phyloP scores from a whole-genome alignment of 2,329 filamentous ascomycete genomes.

The Dichotomopilus funicola region DNA sequence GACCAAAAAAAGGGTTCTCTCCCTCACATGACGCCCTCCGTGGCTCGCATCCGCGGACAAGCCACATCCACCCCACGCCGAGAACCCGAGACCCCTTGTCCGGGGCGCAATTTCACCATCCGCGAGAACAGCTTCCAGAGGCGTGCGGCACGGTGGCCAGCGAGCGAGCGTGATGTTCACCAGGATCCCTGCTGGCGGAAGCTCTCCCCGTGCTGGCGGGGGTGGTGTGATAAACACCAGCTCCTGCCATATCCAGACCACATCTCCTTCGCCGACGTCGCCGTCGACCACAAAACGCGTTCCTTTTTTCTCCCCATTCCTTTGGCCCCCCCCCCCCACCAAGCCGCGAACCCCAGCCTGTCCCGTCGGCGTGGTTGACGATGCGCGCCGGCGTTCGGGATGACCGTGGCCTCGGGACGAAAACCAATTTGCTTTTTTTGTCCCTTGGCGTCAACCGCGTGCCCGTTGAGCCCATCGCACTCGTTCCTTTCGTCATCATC shows the following conservation, averaged over 20 bases:
- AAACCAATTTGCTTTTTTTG: constrained; percentile 4
- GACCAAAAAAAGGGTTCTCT: background rate
- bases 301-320: too few species aligned
- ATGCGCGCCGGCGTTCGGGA: constrained; percentile 2
- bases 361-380: constrained; percentile 8
- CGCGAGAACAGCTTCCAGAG: constrained; percentile 12
- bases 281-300: background rate
- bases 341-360: constrained; percentile 2
- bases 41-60: background rate
- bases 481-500: background rate
- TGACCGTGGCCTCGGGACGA: constrained; percentile 16
- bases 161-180: background rate
- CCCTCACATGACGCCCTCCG: background rate
- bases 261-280: background rate
- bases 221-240: constrained; percentile 14
- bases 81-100: constrained; percentile 2
- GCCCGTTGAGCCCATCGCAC: background rate
- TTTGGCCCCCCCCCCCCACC: too few species aligned
- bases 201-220: constrained; percentile 9
- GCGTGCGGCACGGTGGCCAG: background rate
- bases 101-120: constrained; percentile 11
- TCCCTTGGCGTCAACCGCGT: background rate
- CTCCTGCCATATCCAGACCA: constrained; percentile 13
- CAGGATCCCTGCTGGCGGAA: constrained; percentile 19
- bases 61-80: constrained; percentile 13